Percentiles rank a stretch among this genome's conserved stretches.
phyloP scores from a whole-genome alignment of 768 basidiomycete species.

The Tylopilus plumbeoviolaceoides region DNA sequence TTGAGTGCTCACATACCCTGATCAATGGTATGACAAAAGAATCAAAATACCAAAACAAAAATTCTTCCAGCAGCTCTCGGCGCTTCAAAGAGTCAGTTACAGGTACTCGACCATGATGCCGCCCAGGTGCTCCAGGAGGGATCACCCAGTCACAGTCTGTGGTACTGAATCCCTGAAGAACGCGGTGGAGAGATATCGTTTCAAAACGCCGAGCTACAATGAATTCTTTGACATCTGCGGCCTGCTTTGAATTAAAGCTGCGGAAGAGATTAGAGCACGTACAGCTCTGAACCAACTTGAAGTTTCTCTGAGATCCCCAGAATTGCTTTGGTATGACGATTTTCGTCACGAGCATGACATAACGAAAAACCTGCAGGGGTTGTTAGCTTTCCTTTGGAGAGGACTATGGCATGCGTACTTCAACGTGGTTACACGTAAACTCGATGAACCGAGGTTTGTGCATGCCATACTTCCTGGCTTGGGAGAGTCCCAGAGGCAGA shows the following conservation, averaged over 20 bases:
- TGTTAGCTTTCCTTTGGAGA: neutral
- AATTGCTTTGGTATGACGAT: constrained; percentile 68
- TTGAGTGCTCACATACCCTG: constrained; percentile 46
- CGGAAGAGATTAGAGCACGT: constrained; percentile 18
- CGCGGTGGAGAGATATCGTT: constrained; percentile 65
- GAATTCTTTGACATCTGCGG: constrained; percentile 67
- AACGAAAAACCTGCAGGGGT: constrained; percentile 60
- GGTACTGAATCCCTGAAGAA: constrained; percentile 73
- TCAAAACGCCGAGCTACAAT: constrained; percentile 79
- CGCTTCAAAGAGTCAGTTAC: constrained; percentile 72
- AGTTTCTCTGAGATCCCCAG: constrained; percentile 75
- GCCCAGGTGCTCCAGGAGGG: constrained; percentile 36
- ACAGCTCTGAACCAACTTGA: constrained; percentile 56
- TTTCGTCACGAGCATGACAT: constrained; percentile 58
- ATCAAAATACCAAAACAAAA: constrained; percentile 93
- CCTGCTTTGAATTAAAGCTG: neutral
- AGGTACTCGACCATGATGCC: constrained; percentile 46
- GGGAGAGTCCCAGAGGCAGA: constrained; percentile 41
- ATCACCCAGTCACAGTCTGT: constrained; percentile 79
- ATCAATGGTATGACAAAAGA: constrained; percentile 76
- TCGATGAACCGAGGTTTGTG: constrained; percentile 77
- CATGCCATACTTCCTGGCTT: constrained; percentile 41
- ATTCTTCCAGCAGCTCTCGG: constrained; percentile 78
- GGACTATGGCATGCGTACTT: constrained; percentile 41
- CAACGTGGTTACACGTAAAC: constrained; percentile 60